Conservation (phyloP, 345 rosid genomes). For the Citrus sinensis region DNA sequence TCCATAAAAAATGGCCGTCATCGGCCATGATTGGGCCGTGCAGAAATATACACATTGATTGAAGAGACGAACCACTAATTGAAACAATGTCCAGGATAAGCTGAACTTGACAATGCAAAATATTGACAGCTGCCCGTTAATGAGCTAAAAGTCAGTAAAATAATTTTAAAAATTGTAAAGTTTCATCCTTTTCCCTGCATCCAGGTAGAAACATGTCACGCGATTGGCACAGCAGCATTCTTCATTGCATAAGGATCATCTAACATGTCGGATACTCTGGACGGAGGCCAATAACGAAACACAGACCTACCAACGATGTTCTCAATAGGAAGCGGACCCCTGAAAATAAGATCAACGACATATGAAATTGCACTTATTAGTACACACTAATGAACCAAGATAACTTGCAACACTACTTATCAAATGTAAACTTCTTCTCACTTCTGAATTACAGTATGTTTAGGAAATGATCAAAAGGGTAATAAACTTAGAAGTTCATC, state of each 20-base stretch:
- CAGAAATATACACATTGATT: slow-evolving; percentile 7
- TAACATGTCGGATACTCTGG: slow-evolving; percentile 60
- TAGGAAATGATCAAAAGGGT: not conserved
- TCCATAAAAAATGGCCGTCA: slow-evolving; percentile 5
- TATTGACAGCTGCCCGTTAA: slow-evolving; percentile 15
- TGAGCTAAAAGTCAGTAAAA: not conserved
- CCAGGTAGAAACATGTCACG: slow-evolving; percentile 31
- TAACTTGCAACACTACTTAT: not conserved
- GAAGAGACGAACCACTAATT: slow-evolving; percentile 22
- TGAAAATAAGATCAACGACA: slow-evolving; percentile 21
- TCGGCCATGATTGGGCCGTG: slow-evolving; percentile 13
- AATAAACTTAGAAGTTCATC: not conserved
- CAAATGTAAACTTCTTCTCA: not conserved
- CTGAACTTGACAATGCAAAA: not conserved
- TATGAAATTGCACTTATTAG: not conserved
- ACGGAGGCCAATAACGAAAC: slow-evolving; percentile 77
- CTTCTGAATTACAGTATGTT: not conserved
- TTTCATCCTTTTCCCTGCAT: slow-evolving; percentile 2
- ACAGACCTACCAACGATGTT: slow-evolving; percentile 70
- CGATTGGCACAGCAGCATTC: slow-evolving; percentile 35
- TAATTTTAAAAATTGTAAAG: not conserved
- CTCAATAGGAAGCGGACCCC: slow-evolving; percentile 81
- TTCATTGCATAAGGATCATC: slow-evolving; percentile 27
- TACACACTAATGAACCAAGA: not conserved
- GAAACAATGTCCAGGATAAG: slow-evolving; percentile 6